Percentiles rank a stretch among this genome's conserved stretches.
phyloP scores from a whole-genome alignment of 2,329 filamentous ascomycete genomes.

The Paecilomyces sp. region DNA sequence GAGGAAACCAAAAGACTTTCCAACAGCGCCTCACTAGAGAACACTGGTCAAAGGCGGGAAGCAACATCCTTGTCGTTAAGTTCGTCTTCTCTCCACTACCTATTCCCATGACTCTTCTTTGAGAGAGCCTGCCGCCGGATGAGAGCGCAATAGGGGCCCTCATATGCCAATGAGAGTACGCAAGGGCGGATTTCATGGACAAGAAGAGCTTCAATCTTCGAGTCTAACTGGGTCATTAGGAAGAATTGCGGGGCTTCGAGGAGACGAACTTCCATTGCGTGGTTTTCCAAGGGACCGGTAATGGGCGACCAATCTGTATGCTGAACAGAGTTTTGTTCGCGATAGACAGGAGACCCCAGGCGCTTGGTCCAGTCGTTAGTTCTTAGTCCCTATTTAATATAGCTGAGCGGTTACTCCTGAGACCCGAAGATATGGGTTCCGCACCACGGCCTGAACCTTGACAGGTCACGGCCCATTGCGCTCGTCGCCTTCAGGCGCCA shows the following conservation, averaged over 20 bases:
- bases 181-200: neutral
- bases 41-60: neutral
- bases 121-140: neutral
- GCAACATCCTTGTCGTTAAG: neutral
- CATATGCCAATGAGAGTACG: neutral
- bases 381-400: neutral
- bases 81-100: neutral
- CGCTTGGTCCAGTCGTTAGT: neutral
- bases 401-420: neutral
- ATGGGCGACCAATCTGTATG: neutral
- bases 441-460: neutral
- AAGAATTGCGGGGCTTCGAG: neutral
- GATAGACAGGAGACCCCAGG: neutral
- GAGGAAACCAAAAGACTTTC: neutral
- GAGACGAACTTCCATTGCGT: neutral
- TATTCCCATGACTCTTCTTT: neutral
- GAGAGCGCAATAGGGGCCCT: neutral
- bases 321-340: neutral
- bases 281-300: neutral
- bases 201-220: neutral
- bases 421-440: neutral
- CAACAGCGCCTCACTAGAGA: neutral
- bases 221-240: neutral
- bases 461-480: neutral
- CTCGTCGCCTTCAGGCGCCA: neutral